phyloP scores from a whole-genome alignment of 2,329 filamentous ascomycete genomes.

The Hypomyces rosellus region DNA sequence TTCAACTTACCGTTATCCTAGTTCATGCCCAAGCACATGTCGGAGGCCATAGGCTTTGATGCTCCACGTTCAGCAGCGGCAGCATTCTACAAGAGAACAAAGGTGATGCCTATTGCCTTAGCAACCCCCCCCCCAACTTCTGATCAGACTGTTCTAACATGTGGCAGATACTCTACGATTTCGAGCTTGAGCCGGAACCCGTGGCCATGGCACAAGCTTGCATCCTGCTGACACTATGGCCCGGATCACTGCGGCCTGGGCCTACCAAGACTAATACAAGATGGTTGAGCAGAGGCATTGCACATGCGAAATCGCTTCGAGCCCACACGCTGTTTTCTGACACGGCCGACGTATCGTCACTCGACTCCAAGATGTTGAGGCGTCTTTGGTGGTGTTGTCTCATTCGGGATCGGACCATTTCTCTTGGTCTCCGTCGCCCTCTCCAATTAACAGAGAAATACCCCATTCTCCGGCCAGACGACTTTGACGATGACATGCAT shows the following conservation, averaged over 20 bases:
- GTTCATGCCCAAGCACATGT: slow-evolving; percentile 8
- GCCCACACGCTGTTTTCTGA: slow-evolving; percentile 3
- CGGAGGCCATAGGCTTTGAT: slow-evolving; percentile 7
- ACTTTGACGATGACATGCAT: slow-evolving; percentile 29
- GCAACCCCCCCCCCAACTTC: not conserved
- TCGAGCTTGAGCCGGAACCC: slow-evolving; percentile 5
- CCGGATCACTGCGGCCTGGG: not conserved
- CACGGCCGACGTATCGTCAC: slow-evolving; percentile 12
- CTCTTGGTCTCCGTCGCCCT: slow-evolving; percentile 40
- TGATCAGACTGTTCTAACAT: not conserved
- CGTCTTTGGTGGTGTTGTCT: slow-evolving; percentile 50
- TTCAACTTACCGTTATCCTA: not conserved
- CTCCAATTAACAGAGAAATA: slow-evolving; percentile 35
- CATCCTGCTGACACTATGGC: slow-evolving; percentile 7
- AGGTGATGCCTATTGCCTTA: not conserved
- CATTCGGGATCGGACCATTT: slow-evolving; percentile 42
- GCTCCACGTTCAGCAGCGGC: slow-evolving; percentile 4
- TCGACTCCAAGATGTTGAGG: slow-evolving; percentile 26
- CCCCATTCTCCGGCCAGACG: slow-evolving; percentile 19
- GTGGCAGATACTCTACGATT: slow-evolving; percentile 7
- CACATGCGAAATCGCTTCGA: slow-evolving; percentile 18
- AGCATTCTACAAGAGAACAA: slow-evolving; percentile 10
- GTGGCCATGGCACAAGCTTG: slow-evolving; percentile 4
- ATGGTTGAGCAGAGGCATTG: slow-evolving; percentile 6
- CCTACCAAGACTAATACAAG: not conserved